phyloP scores from a whole-genome alignment of 2,329 filamentous ascomycete genomes.

The Beauveria medogensis region DNA sequence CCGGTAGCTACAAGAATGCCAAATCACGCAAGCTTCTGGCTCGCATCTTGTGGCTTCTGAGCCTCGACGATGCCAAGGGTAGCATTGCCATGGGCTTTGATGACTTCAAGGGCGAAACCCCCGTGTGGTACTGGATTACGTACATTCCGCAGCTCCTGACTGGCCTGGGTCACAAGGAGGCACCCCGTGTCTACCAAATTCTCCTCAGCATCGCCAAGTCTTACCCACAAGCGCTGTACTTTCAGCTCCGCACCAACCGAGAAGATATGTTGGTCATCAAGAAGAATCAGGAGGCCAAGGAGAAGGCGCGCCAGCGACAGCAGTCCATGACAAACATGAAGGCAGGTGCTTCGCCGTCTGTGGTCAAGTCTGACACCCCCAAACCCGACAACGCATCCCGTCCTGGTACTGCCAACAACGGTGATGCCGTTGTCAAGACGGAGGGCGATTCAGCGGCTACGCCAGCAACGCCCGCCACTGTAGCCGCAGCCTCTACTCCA shows the following conservation, averaged over 20 bases:
- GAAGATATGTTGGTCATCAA: constrained; percentile 92
- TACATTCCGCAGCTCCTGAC: constrained; percentile 96
- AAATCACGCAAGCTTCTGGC: constrained; percentile 93
- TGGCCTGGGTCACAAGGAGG: constrained; percentile 85
- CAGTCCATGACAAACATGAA: constrained; percentile 39
- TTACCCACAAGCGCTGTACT: constrained; percentile 93
- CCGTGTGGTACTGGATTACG: constrained; percentile 99
- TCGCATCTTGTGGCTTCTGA: constrained; percentile 89
- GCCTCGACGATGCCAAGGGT: constrained; percentile 81
- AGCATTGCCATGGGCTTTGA: constrained; percentile 81
- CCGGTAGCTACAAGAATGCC: constrained; percentile 91
- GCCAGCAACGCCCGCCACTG: constrained; percentile 15
- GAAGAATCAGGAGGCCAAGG: constrained; percentile 75
- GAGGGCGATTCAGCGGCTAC: constrained; percentile 30
- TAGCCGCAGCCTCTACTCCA: constrained; percentile 18
- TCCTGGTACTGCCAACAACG: constrained; percentile 44
- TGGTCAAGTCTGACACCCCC: constrained; percentile 44
- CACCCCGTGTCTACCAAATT: constrained; percentile 75
- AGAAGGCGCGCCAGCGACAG: constrained; percentile 46
- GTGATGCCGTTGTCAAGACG: constrained; percentile 35
- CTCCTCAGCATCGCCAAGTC: constrained; percentile 90
- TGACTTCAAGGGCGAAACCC: constrained; percentile 93
- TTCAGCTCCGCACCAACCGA: constrained; percentile 83
- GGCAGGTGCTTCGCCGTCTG: constrained; percentile 37
- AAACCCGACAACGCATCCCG: constrained; percentile 34